Base-by-base conservation (phyloP, 129 eudicot species). In the Chrysanthemum makinoi region DNA sequence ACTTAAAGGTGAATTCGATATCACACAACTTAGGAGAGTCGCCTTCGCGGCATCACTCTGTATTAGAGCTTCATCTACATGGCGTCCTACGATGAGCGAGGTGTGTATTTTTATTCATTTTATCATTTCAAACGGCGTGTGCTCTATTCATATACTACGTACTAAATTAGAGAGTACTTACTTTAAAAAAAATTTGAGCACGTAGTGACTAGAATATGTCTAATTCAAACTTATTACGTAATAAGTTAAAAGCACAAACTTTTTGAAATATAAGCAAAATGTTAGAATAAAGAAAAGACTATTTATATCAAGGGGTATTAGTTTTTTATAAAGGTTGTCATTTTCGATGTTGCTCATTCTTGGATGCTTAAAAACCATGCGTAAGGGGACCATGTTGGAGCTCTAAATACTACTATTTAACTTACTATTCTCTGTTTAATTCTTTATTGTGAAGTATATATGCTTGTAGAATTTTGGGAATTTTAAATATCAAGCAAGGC, bases 51-150 rank as follows among this genome's bases (percentile, higher is more conserved):
- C 99, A 33, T 89, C 99, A 66, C 91, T 94, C 2, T 89, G 99
- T 79, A 94, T 90, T 14, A 85, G 97, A 58, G 84, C 92, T 30
- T 80, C 97, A 44, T 82, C 96, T 20, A 79, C 84, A 28, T 94
- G 99, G 97, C 96, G 97, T 66, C 99, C 99, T 4, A 86, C 92
- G 44, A 90, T 94, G 92, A 90, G 93, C 51, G 93, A 94, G 97
- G 99, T 93, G 33, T 76, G 58, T 65, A 49, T 62, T 5, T 5
- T 62, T 3, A 18, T 10, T 58, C 26, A 10, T 58, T 3, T 2
- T 0, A 6, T 14, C 19, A 13, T 62, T 62, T 62, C 13, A 16
- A 69, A 53, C 10, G 54, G 13, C 13, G 15, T 19, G 59, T n/a
- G 63, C n/a, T 39, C 43, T 35, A 35, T 35, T 10, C 14, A 58